Evolutionary conservation across 2,329 filamentous ascomycete genomes (phyloP).

Genomic region (Harringtonia aguacate): DNA sequence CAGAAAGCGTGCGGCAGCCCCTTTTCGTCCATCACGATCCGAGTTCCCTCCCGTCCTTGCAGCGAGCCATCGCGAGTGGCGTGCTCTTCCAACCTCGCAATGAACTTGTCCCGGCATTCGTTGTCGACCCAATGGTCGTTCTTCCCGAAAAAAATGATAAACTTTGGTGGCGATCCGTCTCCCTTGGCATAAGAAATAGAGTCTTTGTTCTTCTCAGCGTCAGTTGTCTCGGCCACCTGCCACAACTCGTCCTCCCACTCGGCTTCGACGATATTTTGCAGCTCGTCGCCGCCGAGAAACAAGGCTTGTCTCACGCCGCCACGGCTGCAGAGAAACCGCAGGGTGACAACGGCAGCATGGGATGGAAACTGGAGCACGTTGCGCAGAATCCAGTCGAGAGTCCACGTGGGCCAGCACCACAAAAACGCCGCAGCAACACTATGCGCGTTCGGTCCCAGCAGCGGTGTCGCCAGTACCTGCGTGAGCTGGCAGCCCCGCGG

Average conservation of each 20-base stretch:
- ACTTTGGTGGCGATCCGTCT: conserved; percentile 27
- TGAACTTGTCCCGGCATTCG: conserved; percentile 43
- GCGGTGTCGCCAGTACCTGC: conserved; percentile 28
- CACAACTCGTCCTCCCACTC: conserved; percentile 50
- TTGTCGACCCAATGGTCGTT: conserved; percentile 54
- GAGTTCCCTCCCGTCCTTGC: conserved; percentile 26
- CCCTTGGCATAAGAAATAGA: no score
- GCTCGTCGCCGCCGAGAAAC: conserved; percentile 48
- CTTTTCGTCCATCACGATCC: conserved; percentile 42
- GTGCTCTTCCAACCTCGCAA: conserved; percentile 27
- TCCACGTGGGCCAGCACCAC: conserved; percentile 25
- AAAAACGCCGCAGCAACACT: conserved; percentile 30
- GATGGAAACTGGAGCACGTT: conserved; percentile 32
- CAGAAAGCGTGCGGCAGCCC: conserved; percentile 52
- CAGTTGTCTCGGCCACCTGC: conserved; percentile 24
- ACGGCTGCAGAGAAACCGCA: conserved; percentile 41
- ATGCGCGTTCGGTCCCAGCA: conserved; percentile 30
- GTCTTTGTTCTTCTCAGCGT: background rate
- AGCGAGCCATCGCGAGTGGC: conserved; percentile 15
- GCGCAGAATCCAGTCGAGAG: conserved; percentile 32
- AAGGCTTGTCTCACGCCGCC: conserved; percentile 51
- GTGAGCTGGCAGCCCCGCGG: conserved; percentile 44
- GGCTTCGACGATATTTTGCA: conserved; percentile 47
- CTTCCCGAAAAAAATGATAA: conserved; percentile 49
- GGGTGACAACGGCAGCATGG: conserved; percentile 37